Evolutionary conservation across 1,284 basidiomycete genomes (phyloP), one percentile per base, ranked within the genome.

Genomic region (Paramarasmius palmivorus): DNA sequence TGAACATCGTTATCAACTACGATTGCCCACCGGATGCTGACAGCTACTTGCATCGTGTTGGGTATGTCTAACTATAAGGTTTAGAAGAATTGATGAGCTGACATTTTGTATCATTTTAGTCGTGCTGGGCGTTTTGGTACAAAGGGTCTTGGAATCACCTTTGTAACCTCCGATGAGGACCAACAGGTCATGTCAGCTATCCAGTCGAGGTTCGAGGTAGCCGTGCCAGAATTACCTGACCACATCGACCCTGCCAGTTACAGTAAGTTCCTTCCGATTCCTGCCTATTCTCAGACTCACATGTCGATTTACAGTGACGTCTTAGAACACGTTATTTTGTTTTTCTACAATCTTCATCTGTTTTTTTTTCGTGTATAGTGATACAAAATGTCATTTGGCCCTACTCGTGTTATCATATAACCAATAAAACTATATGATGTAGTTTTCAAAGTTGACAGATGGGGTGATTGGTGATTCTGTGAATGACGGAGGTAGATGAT

Each of bases 51-150:
- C 97, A 99, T 75, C 91, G 97, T 74, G 97, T 99, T 57, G 97
- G 95, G 88, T 90, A 65, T 51, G 85, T 73, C n/a, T 38, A 29
- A 23, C 20, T 35, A 29, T 53, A 25, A 42, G 15, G 17, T 47
- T 50, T 29, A 26, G 53, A 17, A n/a, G 46, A 54, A 23, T 53
- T n/a, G n/a, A n/a, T n/a, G n/a, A n/a, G n/a, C 39, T 50, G n/a
- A n/a, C 53, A 17, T 54, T 47, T 50, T 20, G 25, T 4, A 14
- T 50, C 26, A 9, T 42, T 38, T 29, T 60, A 90, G 89, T 63
- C 95, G 97, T 81, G 97, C 97, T 60, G 97, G 97, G 63, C 93
- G 97, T 64, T 99, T 99, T 74, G 97, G 97, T 61, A 99, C 97
- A 42, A 99, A 99, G 75, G 97, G 97, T 83, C 85, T 99, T 37